Evolutionary conservation across 805 yeast genomes (phyloP).

Genomic region (Lachancea lanzarotensis): DNA sequence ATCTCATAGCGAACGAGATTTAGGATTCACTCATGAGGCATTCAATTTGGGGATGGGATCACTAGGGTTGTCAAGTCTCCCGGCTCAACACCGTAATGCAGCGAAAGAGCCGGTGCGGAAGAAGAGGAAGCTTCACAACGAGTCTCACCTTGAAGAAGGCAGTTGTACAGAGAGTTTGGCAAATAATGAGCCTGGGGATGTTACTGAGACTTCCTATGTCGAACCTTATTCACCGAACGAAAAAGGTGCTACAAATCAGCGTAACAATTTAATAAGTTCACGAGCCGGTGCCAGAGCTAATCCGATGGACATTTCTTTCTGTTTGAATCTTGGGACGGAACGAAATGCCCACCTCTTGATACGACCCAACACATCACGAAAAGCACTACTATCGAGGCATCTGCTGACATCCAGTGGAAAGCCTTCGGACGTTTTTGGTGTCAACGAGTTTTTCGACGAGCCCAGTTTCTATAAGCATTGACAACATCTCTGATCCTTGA

Average conservation of each 20-base stretch:
- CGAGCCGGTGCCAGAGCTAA: slow-evolving; percentile 7
- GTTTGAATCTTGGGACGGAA: slow-evolving; percentile 7
- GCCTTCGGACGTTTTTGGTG: slow-evolving; percentile 10
- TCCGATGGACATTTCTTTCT: slow-evolving; percentile 12
- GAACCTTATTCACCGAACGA: slow-evolving; percentile 2
- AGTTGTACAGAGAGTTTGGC: neutral
- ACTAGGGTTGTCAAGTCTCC: neutral
- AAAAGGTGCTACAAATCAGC: neutral
- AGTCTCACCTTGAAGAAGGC: neutral
- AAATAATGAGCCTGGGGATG: neutral
- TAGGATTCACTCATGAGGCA: neutral
- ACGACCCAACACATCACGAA: slow-evolving; percentile 1
- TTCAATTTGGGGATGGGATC: slow-evolving; percentile 3
- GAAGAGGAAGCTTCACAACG: slow-evolving; percentile 3
- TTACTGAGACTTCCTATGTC: neutral
- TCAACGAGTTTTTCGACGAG: slow-evolving; percentile 18
- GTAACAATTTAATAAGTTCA: slow-evolving; percentile 1
- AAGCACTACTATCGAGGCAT: slow-evolving; percentile 4
- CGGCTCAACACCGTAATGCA: neutral
- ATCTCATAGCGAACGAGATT: neutral
- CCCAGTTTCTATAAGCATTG: slow-evolving; percentile 20
- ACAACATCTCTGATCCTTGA: neutral
- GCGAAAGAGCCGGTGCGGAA: neutral
- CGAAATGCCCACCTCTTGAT: neutral
- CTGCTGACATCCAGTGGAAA: slow-evolving; percentile 10